Percentiles rank a stretch among this genome's conserved stretches.
Conservation (phyloP, 352 stramenopile genomes). For the Elongisporangium prolatum region DNA sequence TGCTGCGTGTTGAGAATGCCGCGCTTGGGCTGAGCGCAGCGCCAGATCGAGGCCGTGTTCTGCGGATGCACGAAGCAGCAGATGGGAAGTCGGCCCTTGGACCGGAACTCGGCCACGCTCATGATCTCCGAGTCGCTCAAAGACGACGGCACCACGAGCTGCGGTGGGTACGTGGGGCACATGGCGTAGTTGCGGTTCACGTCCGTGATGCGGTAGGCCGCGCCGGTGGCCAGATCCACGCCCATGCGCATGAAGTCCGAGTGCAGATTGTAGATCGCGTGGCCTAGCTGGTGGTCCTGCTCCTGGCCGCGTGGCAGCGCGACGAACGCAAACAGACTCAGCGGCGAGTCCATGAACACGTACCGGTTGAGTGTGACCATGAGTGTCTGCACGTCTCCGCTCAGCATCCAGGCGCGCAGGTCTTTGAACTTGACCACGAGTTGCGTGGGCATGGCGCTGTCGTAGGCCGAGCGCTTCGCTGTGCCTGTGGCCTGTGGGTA, state of each 20-base stretch:
- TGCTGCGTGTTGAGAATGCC: slow-evolving; percentile 80
- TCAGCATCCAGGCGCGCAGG: slow-evolving; percentile 59
- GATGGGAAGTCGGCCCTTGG: slow-evolving; percentile 77
- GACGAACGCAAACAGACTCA: slow-evolving; percentile 70
- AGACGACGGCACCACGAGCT: slow-evolving; percentile 65
- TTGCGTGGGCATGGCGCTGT: slow-evolving; percentile 34
- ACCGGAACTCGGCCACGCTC: slow-evolving; percentile 73
- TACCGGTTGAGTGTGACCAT: slow-evolving; percentile 68
- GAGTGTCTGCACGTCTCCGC: slow-evolving; percentile 55
- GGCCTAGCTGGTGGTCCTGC: slow-evolving; percentile 25
- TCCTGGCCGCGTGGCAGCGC: slow-evolving; percentile 16
- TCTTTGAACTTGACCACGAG: slow-evolving; percentile 83
- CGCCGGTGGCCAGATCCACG: slow-evolving; percentile 25
- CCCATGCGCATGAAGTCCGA: slow-evolving; percentile 75
- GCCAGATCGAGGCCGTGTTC: slow-evolving; percentile 74
- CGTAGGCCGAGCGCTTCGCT: slow-evolving; percentile 23
- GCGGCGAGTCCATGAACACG: slow-evolving; percentile 63
- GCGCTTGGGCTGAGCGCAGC: slow-evolving; percentile 82
- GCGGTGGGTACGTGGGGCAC: slow-evolving; percentile 75
- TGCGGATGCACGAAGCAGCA: slow-evolving; percentile 72
- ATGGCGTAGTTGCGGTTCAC: slow-evolving; percentile 67
- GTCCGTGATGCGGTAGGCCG: slow-evolving; percentile 45
- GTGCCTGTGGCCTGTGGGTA: slow-evolving; percentile 51
- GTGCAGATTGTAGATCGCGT: slow-evolving; percentile 62
- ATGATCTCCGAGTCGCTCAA: slow-evolving; percentile 60